Conservation (phyloP, 176 grass and related monocot genomes). For the Luzula sylvatica region DNA sequence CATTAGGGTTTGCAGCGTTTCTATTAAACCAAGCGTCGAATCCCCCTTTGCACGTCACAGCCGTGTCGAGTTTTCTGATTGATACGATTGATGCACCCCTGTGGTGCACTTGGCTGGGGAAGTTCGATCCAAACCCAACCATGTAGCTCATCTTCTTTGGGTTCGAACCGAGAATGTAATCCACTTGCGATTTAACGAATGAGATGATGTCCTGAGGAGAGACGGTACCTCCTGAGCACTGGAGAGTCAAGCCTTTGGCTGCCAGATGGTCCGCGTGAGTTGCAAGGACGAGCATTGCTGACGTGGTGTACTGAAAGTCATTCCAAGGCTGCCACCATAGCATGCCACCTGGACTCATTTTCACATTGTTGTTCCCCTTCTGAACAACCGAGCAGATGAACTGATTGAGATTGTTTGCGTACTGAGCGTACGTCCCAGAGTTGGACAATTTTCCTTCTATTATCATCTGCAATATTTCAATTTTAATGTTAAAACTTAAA, state of each 20-base stretch:
- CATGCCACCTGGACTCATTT: slow-evolving; percentile 42
- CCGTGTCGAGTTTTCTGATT: slow-evolving; percentile 15
- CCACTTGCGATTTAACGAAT: slow-evolving; percentile 28
- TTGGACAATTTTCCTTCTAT: slow-evolving; percentile 33
- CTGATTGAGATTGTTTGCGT: slow-evolving; percentile 25
- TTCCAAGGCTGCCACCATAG: slow-evolving; percentile 41
- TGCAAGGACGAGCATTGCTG: slow-evolving; percentile 35
- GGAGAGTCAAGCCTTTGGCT: slow-evolving; percentile 1
- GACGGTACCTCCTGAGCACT: slow-evolving; percentile 9
- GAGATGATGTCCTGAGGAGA: slow-evolving; percentile 21
- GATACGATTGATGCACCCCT: slow-evolving; percentile 56
- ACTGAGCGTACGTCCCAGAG: slow-evolving; percentile 8
- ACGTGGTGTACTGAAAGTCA: slow-evolving; percentile 47
- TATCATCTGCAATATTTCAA: slow-evolving; percentile 25
- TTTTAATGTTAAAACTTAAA: too few species aligned
- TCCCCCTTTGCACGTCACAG: slow-evolving; percentile 40
- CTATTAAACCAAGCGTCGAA: slow-evolving; percentile 23
- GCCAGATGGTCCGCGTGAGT: slow-evolving; percentile 40
- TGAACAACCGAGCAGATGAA: slow-evolving; percentile 54
- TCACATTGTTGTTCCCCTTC: slow-evolving; percentile 17
- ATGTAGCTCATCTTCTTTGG: slow-evolving; percentile 70
- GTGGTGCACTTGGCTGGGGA: slow-evolving; percentile 53
- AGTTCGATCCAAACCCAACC: slow-evolving; percentile 44
- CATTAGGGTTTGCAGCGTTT: slow-evolving; percentile 37
- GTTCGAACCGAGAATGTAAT: slow-evolving; percentile 65